Percentiles rank a stretch among this genome's conserved stretches.
Conservation (phyloP, 2,329 filamentous ascomycete genomes). For the Fusarium kyushuense region DNA sequence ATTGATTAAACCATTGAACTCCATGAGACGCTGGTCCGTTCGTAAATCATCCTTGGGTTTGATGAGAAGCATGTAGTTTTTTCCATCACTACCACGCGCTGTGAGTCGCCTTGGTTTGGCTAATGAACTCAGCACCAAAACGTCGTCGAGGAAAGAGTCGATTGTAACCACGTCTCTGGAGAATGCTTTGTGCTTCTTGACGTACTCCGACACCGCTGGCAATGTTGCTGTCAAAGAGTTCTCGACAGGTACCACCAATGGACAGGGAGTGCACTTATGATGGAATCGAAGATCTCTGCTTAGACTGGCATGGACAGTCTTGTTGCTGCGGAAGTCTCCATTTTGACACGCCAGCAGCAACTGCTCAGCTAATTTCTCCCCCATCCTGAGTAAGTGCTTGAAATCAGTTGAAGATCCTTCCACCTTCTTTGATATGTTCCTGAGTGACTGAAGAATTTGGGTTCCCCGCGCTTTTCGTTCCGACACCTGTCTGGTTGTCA, state of each 20-base stretch:
- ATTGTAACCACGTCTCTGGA: conserved; percentile 88
- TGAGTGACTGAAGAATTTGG: conserved; percentile 64
- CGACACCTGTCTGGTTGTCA: conserved; percentile 78
- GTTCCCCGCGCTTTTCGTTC: conserved; percentile 71
- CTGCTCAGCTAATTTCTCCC: conserved; percentile 86
- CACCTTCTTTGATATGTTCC: conserved; percentile 62
- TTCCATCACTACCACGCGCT: conserved; percentile 89
- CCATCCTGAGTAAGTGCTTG: conserved; percentile 77
- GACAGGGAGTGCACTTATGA: conserved; percentile 83
- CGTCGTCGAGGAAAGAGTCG: conserved; percentile 83
- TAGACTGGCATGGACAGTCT: conserved; percentile 77
- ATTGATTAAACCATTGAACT: conserved; percentile 99
- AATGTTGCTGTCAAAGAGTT: conserved; percentile 84
- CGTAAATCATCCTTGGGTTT: conserved; percentile 98
- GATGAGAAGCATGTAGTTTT: conserved; percentile 88
- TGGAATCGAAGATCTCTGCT: conserved; percentile 84
- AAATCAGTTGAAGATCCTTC: conserved; percentile 70
- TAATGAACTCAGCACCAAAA: conserved; percentile 88
- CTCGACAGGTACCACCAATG: conserved; percentile 90
- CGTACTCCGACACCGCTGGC: conserved; percentile 77
- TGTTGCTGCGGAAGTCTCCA: conserved; percentile 77
- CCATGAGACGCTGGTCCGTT: conserved; percentile 98
- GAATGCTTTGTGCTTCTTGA: conserved; percentile 86
- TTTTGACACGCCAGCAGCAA: conserved; percentile 84
- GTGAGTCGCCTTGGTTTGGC: conserved; percentile 92